These are phyloP conservation scores for Thraustochytrium striatum DNA, from an alignment of 352 stramenopile species.

Conservation along the genomic window DNA sequence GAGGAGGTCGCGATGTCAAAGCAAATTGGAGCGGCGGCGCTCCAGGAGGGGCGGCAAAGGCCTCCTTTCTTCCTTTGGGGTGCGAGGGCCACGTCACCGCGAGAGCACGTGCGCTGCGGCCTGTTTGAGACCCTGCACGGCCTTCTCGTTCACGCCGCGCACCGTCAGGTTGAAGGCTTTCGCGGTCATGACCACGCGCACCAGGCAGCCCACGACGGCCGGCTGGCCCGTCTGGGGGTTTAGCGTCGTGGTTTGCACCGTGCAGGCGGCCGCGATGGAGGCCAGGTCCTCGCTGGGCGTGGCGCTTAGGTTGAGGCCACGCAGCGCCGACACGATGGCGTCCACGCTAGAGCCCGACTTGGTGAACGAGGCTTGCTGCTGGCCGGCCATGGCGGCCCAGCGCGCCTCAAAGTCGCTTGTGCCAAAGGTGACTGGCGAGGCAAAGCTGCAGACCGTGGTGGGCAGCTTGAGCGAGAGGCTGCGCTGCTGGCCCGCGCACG, in stretches of 20 bases:
- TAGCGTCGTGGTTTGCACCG: conserved; percentile 8
- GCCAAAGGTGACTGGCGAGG: neutral
- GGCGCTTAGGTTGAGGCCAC: neutral
- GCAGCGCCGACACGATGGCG: neutral
- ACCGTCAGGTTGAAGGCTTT: neutral
- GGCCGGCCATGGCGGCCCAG: neutral
- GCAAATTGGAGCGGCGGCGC: too few species aligned
- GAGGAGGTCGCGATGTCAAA: too few species aligned
- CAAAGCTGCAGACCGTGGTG: conserved; percentile 50
- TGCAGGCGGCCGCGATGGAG: neutral
- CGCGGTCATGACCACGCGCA: neutral
- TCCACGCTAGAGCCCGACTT: neutral
- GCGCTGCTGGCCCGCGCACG: conserved; percentile 60
- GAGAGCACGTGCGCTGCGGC: too few species aligned
- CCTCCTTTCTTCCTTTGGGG: too few species aligned
- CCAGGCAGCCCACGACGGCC: conserved; percentile 18
- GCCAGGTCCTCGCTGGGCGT: neutral
- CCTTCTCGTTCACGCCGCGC: neutral
- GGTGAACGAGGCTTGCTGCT: neutral
- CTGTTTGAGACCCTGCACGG: neutral
- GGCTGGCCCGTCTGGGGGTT: conserved; percentile 9
- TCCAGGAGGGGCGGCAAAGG: too few species aligned
- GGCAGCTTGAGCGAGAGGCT: conserved; percentile 63
- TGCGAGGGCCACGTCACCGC: too few species aligned
- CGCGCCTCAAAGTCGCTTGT: neutral